Conservation (phyloP, 2,329 filamentous ascomycete species). For the Escovopsis weberi region DNA sequence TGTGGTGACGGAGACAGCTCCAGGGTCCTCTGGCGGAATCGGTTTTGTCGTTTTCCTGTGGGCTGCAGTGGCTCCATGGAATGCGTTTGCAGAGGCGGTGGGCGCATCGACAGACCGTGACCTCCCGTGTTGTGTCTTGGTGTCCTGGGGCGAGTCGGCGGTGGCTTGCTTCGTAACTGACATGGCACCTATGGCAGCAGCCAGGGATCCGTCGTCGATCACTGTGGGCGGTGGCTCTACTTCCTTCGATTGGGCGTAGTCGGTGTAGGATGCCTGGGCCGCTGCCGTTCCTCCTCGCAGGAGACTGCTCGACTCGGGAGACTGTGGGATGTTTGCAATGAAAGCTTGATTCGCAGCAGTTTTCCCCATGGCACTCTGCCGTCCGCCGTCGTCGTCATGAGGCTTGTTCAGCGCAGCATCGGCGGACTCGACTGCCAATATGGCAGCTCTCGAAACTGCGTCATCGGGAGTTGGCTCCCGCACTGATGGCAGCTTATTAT, state of each 20-base stretch:
- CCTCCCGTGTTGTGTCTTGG: constrained; percentile 5
- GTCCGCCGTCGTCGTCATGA: constrained; percentile 7
- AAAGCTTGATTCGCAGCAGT: constrained; percentile 60
- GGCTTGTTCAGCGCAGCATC: constrained; percentile 16
- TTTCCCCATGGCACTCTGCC: constrained; percentile 37
- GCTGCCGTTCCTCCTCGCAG: constrained; percentile 16
- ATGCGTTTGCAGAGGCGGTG: constrained; percentile 47
- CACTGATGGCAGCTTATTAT: constrained; percentile 29
- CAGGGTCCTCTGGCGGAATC: constrained; percentile 40
- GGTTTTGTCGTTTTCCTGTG: constrained; percentile 37
- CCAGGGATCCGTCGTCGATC: constrained; percentile 49
- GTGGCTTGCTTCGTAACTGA: constrained; percentile 45
- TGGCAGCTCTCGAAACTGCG: constrained; percentile 59
- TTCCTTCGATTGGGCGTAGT: constrained; percentile 15
- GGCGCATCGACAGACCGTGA: constrained; percentile 15
- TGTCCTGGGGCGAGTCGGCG: constrained; percentile 42
- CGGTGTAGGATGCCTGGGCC: constrained; percentile 24
- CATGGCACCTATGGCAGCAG: constrained; percentile 68
- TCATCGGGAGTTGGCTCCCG: constrained; percentile 51
- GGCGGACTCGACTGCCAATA: constrained; percentile 40
- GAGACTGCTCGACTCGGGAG: constrained; percentile 8
- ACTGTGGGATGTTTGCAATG: constrained; percentile 18
- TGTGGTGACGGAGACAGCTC: constrained; percentile 52
- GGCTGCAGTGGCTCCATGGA: constrained; percentile 58
- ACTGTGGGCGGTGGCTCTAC: constrained; percentile 17